A percentile compares a stretch with the other conserved stretches of the same genome.
Evolutionary conservation across 2,329 filamentous ascomycete genomes (phyloP).

Genomic region (Knoxdaviesia proteae): DNA sequence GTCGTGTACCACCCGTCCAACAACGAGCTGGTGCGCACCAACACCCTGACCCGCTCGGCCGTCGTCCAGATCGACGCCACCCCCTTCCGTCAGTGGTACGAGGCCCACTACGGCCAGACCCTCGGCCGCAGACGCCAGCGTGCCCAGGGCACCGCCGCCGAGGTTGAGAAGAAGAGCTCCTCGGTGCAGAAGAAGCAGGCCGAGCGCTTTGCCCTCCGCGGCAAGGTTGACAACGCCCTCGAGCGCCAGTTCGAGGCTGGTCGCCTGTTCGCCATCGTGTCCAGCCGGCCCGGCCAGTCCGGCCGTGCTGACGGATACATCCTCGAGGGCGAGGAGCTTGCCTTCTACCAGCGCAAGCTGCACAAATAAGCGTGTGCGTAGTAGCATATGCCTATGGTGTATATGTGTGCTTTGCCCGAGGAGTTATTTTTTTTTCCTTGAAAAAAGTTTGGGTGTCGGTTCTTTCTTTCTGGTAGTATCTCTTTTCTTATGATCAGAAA

Average conservation of each 20-base stretch:
- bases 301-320: constrained; percentile 95
- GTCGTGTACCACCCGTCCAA: constrained; percentile 99
- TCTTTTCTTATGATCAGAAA: constrained; percentile 1
- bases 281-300: constrained; percentile 88
- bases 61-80: constrained; percentile 97
- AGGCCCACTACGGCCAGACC: constrained; percentile 91
- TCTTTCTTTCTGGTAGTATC: not conserved
- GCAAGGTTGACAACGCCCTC: constrained; percentile 82
- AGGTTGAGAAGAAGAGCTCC: constrained; percentile 85
- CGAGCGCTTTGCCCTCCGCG: constrained; percentile 55
- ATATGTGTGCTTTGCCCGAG: not conserved
- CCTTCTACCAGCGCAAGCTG: constrained; percentile 99
- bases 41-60: constrained; percentile 98
- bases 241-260: constrained; percentile 99
- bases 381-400: not conserved
- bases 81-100: constrained; percentile 99
- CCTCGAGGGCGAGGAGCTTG: constrained; percentile 96
- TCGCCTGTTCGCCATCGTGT: constrained; percentile 84
- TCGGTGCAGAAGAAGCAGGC: constrained; percentile 92
- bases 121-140: constrained; percentile 82
- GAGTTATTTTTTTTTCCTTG: not conserved
- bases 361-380: constrained; percentile 56
- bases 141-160: constrained; percentile 37
- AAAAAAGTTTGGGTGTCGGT: not conserved
- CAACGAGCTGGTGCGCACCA: constrained; percentile 99